Conservation (phyloP, 2,329 filamentous ascomycete genomes). For the Pseudocercospora ulei region DNA sequence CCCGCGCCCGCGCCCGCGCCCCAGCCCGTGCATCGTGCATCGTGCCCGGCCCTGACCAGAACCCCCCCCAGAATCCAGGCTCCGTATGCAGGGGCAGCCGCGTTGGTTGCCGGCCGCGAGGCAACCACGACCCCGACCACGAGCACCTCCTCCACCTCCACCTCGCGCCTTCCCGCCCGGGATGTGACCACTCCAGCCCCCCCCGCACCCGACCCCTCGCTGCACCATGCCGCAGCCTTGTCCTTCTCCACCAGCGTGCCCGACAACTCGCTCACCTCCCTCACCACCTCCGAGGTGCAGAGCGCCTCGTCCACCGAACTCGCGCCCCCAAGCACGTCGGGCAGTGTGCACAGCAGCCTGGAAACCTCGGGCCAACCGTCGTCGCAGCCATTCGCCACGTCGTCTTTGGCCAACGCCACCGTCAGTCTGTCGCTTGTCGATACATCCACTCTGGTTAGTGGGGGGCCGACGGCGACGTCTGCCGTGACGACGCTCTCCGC, state of each 20-base stretch:
- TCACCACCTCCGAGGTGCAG: slow-evolving; percentile 30
- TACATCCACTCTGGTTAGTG: slow-evolving; percentile 23
- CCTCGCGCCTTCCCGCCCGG: slow-evolving; percentile 11
- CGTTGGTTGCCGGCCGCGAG: slow-evolving; percentile 4
- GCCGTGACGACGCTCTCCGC: slow-evolving; percentile 24
- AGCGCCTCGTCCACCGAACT: slow-evolving; percentile 21
- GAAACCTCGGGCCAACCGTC: slow-evolving; percentile 26
- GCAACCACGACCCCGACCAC: slow-evolving; percentile 4
- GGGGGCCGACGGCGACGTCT: slow-evolving; percentile 24
- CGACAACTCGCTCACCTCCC: slow-evolving; percentile 24
- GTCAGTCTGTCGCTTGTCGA: slow-evolving; percentile 30
- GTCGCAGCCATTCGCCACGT: slow-evolving; percentile 29
- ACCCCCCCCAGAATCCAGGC: slow-evolving; percentile 14
- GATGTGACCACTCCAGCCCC: slow-evolving; percentile 9
- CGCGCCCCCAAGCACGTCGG: slow-evolving; percentile 18
- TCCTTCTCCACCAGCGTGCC: slow-evolving; percentile 23
- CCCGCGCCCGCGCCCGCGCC: too few species aligned
- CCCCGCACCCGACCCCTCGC: not conserved
- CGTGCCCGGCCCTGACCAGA: too few species aligned
- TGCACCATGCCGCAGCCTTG: slow-evolving; percentile 2
- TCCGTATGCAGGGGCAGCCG: slow-evolving; percentile 3
- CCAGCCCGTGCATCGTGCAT: too few species aligned
- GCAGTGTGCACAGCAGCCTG: slow-evolving; percentile 22
- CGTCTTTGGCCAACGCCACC: slow-evolving; percentile 19
- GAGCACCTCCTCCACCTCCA: slow-evolving; percentile 13